Conservation (phyloP, 164 flowering plant genomes). For the Kalanchoe fedtschenkoi region DNA sequence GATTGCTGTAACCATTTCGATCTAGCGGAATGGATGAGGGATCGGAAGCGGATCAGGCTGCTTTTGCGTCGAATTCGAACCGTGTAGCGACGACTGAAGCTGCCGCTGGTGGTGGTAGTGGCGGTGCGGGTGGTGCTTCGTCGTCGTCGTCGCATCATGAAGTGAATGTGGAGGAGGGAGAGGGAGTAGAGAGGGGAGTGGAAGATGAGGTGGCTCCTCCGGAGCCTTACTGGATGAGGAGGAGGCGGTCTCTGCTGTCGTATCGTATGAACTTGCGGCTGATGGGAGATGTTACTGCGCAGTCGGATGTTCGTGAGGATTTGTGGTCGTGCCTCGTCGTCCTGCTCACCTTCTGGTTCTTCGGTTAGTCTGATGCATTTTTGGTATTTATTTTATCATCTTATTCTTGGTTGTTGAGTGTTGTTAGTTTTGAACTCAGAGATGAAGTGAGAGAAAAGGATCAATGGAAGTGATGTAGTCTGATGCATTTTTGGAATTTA, state of each 20-base stretch:
- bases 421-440: no score
- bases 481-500: no score
- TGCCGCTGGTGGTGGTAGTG: no score
- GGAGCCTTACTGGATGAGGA: background rate
- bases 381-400: no score
- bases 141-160: background rate
- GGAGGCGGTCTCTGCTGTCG: background rate
- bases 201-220: no score
- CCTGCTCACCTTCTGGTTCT: constrained; percentile 38
- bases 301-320: constrained; percentile 19
- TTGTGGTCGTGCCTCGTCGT: constrained; percentile 35
- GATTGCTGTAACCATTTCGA: no score
- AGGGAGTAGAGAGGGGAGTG: background rate
- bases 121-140: background rate
- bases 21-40: background rate
- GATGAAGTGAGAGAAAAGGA: no score
- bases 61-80: background rate
- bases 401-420: no score
- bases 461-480: no score
- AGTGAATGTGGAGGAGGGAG: background rate
- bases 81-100: background rate
- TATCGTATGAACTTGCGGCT: no score
- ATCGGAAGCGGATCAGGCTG: background rate
- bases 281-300: background rate
- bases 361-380: constrained; percentile 10